Base-by-base conservation (phyloP, 2,329 filamentous ascomycete genomes). In the Phaeoacremonium minimum region DNA sequence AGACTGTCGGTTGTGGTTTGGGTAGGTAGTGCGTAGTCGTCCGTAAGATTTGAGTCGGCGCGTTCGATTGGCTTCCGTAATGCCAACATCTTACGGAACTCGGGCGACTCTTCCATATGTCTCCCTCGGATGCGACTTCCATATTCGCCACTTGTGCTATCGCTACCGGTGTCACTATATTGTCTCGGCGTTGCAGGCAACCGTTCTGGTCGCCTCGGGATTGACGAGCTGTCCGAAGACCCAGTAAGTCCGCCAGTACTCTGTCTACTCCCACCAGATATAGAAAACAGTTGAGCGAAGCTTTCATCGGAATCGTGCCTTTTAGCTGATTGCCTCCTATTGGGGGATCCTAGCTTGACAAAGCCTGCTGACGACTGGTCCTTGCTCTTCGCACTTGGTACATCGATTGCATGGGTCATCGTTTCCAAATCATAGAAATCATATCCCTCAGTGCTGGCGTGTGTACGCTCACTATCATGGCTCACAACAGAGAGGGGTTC, bases 361-460 rank as follows among this genome's bases (percentile, higher is more conserved):
- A 55, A 63, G 35, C 60, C 64, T 41, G 62, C 47, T 15, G 54
- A 51, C 6, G 63, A 43, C 5, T 59, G 55, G 36, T 61, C 61
- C 37, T 60, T 61, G 45, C 60, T 64, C 36, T 56, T 63, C 6
- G 66, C 52, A 7, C 53, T 46, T 7, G 69, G 73, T 33, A 78
- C 70, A 41, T 80, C 73, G 32, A 79, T 72, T 6, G 71, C 73
- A 30, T 62, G 62, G 33, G 60, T 58, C 37, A 73, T 55, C 18
- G 64, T 70, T n/a, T 77, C 76, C 18, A 77, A 60, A 47, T 77
- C 79, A 49, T 82, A 82, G 48, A 83, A 83, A 52, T 83, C 78
- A 47, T 83, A 82, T 1, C 78, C 78, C 45, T 81, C 77, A 2
- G 71, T 75, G 48, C 64, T 72, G n/a, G 59, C 46, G 15, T 71